These are phyloP conservation scores for Cladosporium phlei DNA, from an alignment of 2,329 filamentous ascomycete species.

Conservation along the genomic window DNA sequence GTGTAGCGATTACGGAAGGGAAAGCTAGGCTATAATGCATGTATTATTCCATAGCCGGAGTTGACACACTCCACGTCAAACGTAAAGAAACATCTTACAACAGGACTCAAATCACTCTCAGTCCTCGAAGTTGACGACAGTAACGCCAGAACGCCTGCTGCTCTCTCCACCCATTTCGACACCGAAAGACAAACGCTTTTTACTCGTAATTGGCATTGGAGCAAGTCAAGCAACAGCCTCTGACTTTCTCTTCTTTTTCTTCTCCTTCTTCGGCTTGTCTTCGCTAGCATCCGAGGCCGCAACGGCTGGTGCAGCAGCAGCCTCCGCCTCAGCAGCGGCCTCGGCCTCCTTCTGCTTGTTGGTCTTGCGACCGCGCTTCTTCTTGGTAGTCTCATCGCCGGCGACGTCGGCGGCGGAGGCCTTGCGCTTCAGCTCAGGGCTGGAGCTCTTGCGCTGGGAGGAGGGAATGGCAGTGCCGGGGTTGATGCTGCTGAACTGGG, in stretches of 20 bases:
- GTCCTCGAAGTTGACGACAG: background rate
- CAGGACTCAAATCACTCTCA: no score
- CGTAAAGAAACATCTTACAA: no score
- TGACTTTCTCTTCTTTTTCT: conserved; percentile 33
- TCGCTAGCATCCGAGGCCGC: conserved; percentile 6
- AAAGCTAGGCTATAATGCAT: no score
- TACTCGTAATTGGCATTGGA: background rate
- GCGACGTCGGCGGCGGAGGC: conserved; percentile 21
- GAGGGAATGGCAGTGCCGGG: conserved; percentile 18
- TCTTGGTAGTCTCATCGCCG: conserved; percentile 24
- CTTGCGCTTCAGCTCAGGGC: conserved; percentile 29
- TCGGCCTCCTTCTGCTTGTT: conserved; percentile 27
- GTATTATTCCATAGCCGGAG: no score
- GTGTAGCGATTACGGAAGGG: no score
- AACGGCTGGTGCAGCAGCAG: conserved; percentile 12
- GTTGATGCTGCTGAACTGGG: conserved; percentile 22
- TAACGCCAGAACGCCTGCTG: background rate
- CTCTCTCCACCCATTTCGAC: background rate
- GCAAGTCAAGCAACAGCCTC: conserved; percentile 19
- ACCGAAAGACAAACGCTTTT: background rate
- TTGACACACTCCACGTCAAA: no score
- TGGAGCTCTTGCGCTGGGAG: conserved; percentile 18
- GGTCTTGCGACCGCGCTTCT: conserved; percentile 30
- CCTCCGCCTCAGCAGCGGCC: conserved; percentile 15
- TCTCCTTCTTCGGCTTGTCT: conserved; percentile 23